phyloP scores from a whole-genome alignment of 495 filamentous ascomycete genomes.

The Tuber aestivum region DNA sequence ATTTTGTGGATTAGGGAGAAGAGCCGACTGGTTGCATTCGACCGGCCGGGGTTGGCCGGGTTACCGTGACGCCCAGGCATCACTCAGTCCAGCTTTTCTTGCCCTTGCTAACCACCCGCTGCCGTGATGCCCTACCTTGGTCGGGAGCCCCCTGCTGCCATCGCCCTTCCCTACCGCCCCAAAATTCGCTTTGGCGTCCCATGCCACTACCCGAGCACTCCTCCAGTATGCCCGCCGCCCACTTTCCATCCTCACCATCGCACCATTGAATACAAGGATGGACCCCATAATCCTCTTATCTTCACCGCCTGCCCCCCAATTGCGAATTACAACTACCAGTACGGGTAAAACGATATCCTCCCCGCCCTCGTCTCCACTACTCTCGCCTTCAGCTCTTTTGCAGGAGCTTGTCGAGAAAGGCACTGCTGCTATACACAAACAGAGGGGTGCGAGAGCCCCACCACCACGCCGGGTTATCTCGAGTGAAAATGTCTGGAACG shows the following conservation, averaged over 20 bases:
- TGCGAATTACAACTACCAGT: neutral
- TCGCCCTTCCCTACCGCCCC: neutral
- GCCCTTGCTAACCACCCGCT: neutral
- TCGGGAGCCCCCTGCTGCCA: neutral
- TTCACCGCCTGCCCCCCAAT: neutral
- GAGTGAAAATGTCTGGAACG: neutral
- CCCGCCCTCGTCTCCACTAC: neutral
- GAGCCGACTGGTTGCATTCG: neutral
- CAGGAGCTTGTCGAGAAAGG: neutral
- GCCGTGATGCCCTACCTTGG: too few species aligned
- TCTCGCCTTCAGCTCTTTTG: neutral
- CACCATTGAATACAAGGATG: neutral
- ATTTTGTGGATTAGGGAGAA: neutral
- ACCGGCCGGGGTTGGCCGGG: too few species aligned
- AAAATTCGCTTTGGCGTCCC: neutral
- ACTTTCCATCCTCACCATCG: neutral
- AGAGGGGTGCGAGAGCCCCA: neutral
- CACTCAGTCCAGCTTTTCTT: too few species aligned
- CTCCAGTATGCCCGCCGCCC: neutral
- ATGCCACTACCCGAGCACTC: neutral
- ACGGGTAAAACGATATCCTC: neutral
- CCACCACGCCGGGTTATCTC: neutral
- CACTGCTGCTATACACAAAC: neutral
- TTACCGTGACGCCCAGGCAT: too few species aligned
- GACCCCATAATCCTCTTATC: neutral